Base-by-base conservation (phyloP, 139 green algal species). In the Dunaliella sp. region DNA sequence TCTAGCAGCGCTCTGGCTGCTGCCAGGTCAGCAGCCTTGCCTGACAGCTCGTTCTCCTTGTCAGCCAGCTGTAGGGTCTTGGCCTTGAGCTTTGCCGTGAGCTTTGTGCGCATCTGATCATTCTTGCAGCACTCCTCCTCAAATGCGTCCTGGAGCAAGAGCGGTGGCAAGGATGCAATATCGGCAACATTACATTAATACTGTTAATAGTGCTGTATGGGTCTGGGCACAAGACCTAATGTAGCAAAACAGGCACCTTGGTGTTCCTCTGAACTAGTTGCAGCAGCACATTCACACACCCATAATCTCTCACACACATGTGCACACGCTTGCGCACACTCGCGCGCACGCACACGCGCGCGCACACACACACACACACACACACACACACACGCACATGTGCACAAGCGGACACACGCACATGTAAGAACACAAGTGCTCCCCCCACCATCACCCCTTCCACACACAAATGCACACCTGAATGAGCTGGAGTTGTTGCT, bases 401-500 rank as follows among this genome's bases (percentile, higher is more conserved):
- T n/a, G n/a, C n/a, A n/a, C n/a, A n/a, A n/a, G n/a, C n/a, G n/a
- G n/a, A n/a, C 48, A 65, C 48, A 65, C 48, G 48, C 48, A 65
- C n/a, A 65, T 65, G 48, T 65, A 65, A 16, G 48, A 26, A 16
- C n/a, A n/a, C n/a, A n/a, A n/a, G n/a, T n/a, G n/a, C n/a, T n/a
- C n/a, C n/a, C n/a, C n/a, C n/a, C n/a, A n/a, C n/a, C n/a, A n/a
- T n/a, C n/a, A n/a, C n/a, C n/a, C n/a, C n/a, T n/a, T n/a, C n/a
- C 48, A 65, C 16, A 16, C 48, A 65, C 48, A 65, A 65, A 65
- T 65, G 48, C 73, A 33, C n/a, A 81, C 76, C 76, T 81, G 76
- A 24, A 81, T 81, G n/a, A 81, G n/a, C 76, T 38, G n/a, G 1
- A 81, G 34, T 31, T 81, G 76, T 2, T 33, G n/a, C n/a, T 81